A percentile compares a stretch with the other conserved stretches of the same genome.
Conservation (phyloP, 305 asterid genomes). For the Rubia tinctorum region DNA sequence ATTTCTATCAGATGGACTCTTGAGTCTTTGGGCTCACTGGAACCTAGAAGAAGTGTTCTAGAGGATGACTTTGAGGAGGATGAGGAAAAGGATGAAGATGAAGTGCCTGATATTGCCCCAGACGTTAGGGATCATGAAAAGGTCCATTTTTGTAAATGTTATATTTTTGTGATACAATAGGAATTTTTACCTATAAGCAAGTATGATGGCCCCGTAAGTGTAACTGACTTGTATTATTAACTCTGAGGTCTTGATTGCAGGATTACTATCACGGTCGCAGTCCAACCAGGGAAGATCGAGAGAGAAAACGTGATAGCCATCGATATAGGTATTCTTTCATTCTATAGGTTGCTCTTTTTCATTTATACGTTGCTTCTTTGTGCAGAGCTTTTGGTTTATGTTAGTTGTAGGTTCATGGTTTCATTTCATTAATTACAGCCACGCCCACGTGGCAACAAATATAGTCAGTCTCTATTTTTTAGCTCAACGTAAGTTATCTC, state of each 20-base stretch:
- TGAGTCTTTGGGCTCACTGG: conserved; percentile 67
- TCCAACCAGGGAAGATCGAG: conserved; percentile 85
- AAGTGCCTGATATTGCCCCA: conserved; percentile 52
- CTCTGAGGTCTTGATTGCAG: conserved; percentile 29
- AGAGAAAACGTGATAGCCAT: conserved; percentile 80
- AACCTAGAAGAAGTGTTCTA: conserved; percentile 91
- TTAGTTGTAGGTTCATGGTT: neutral
- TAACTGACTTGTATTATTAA: conserved; percentile 16
- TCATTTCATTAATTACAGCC: neutral
- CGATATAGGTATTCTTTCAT: conserved; percentile 50
- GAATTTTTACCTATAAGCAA: neutral
- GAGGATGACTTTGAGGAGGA: conserved; percentile 99
- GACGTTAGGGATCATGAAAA: conserved; percentile 58
- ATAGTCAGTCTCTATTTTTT: neutral
- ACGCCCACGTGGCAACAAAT: neutral
- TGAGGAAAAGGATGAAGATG: conserved; percentile 95
- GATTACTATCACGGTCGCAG: conserved; percentile 71
- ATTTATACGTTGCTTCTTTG: neutral
- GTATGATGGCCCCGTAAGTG: neutral
- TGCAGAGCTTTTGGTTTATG: neutral
- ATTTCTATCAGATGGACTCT: conserved; percentile 86
- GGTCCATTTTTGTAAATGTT: conserved; percentile 34
- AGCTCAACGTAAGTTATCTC: neutral
- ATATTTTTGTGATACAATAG: neutral
- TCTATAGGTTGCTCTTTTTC: neutral